Evolutionary conservation across 169 alveolate genomes (phyloP).

Genomic region (Plasmodium ovale): DNA sequence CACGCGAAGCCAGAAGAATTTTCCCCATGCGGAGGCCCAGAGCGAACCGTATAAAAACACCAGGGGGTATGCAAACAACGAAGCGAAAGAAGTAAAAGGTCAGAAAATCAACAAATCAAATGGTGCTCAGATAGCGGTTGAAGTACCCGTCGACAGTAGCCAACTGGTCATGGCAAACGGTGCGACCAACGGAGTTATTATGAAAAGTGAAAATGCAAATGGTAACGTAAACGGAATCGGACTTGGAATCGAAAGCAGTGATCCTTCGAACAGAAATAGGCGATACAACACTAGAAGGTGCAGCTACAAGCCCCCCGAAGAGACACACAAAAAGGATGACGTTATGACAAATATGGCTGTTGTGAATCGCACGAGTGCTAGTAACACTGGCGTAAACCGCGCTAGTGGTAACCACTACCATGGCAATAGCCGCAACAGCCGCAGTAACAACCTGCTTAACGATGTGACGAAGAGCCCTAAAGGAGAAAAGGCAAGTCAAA

Average conservation of each 20-base stretch:
- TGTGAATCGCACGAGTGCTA: neutral
- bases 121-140: neutral
- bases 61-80: neutral
- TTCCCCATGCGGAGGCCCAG: neutral
- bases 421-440: neutral
- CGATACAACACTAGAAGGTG: constrained; percentile 55
- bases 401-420: neutral
- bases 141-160: neutral
- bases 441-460: neutral
- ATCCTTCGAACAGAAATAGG: constrained; percentile 3
- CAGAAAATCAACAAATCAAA: neutral
- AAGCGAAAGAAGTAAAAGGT: neutral
- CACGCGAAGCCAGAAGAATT: neutral
- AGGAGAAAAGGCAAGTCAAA: neutral
- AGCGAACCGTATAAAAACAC: neutral
- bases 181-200: neutral
- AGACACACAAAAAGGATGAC: constrained; percentile 1
- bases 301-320: neutral
- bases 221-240: too few relatives aligned
- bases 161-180: neutral
- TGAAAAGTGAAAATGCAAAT: constrained; percentile 1
- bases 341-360: neutral
- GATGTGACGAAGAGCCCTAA: neutral
- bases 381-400: neutral
- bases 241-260: too few relatives aligned